Percentiles rank a stretch among this genome's conserved stretches.
These are phyloP conservation scores for Backusella sp. DNA, from an alignment of 192 early-diverging fungal species.

Conservation along the genomic window DNA sequence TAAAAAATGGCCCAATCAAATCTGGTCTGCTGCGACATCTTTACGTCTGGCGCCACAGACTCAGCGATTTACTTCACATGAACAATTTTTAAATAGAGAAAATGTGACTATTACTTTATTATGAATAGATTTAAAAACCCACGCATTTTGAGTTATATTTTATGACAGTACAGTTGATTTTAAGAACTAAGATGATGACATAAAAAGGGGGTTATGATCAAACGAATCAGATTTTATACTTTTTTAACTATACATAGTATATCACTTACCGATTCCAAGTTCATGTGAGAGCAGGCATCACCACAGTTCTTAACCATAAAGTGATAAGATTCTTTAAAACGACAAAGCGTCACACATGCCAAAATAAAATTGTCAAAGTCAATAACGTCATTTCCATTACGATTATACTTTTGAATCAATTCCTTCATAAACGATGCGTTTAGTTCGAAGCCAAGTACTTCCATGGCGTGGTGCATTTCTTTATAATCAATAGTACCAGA, in stretches of 20 bases:
- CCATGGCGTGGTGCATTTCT: conserved; percentile 10
- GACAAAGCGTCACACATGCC: conserved; percentile 12
- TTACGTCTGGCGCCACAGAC: not conserved
- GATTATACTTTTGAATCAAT: conserved; percentile 2
- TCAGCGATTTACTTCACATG: not conserved
- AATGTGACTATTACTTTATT: not conserved
- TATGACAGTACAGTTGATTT: not conserved
- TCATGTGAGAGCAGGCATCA: not conserved
- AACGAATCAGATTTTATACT: not conserved
- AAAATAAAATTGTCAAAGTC: conserved; percentile 14
- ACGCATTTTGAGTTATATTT: not conserved
- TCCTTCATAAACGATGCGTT: not conserved
- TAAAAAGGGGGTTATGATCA: not conserved
- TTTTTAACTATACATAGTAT: not conserved
- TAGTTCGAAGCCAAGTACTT: not conserved
- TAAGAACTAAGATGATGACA: not conserved
- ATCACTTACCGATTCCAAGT: not conserved
- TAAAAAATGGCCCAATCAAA: not conserved
- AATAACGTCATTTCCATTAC: not conserved
- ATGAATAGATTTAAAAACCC: not conserved
- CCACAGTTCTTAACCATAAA: conserved; percentile 7
- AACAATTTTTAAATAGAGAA: conserved; percentile 3
- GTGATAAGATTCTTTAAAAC: not conserved
- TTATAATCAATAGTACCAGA: not conserved
- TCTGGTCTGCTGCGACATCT: not conserved